Base-by-base conservation (phyloP, 345 rosid species). In the Euphorbia lathyris region DNA sequence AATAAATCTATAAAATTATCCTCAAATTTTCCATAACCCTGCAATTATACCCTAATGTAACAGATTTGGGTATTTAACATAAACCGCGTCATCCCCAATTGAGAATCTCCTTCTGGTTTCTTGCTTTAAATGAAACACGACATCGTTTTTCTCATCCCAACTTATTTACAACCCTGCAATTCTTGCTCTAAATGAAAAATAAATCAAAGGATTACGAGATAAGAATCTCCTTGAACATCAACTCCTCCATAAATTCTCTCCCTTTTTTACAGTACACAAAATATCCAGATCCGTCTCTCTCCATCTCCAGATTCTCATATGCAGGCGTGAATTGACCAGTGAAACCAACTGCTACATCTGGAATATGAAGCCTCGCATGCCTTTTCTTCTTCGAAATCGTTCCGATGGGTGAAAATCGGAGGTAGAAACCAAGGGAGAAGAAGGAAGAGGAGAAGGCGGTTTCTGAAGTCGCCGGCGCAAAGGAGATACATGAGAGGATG, bases 231-330 rank as follows among this genome's bases (percentile, higher is more conserved):
- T 3, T 78, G 84, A 72, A 87, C 67, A 70, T 76, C 74, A 50
- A 83, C 73, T 94, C 98, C 71, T 94, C 98, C 96, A 91, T 88
- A 58, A 86, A 85, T 57, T 85, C 94, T 78, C 96, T 86, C 26
- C 98, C 98, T 86, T 83, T 84, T 81, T 91, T 91, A 69, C 98
- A 91, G 73, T 77, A 88, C 58, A 94, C 97, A 7, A 90, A 86
- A 57, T 85, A 91, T 11, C 38, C 38, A 34, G 3, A 3, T 7
- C 38, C 38, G 3, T 34, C 38, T 7, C 38, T 34, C 38, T 34
- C 86, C 94, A 61, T 74, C 74, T 58, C 81, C 17, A 80, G 65
- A 78, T 77, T 70, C 82, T 79, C 34, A 60, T 58, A 13, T 29
- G 63, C 80, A 14, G 84, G 85, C 57, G 86, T 83, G 40, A 72